phyloP scores from a whole-genome alignment of 306 rosid species.

The Medicago truncatula region MtrunA17r5.0-ANR NC_053044.1:48621001-48621500 shows the following conservation, averaged over 20 bases:
- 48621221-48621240: slow-evolving; percentile 45
- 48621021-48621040: slow-evolving; percentile 66
- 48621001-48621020: slow-evolving; percentile 40
- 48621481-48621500: not conserved
- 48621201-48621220: not conserved
- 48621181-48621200: not conserved
- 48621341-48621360: slow-evolving; percentile 85
- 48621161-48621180: slow-evolving; percentile 80
- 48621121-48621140: slow-evolving; percentile 97
- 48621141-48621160: slow-evolving; percentile 98
- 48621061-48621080: slow-evolving; percentile 52
- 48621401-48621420: slow-evolving; percentile 32
- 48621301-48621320: slow-evolving; percentile 92
- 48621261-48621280: slow-evolving; percentile 26
- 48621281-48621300: not conserved
- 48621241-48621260: slow-evolving; percentile 17
- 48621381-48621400: slow-evolving; percentile 51
- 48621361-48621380: slow-evolving; percentile 95
- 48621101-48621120: slow-evolving; percentile 88
- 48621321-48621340: slow-evolving; percentile 93
- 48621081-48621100: slow-evolving; percentile 58
- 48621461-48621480: not conserved
- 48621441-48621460: not conserved
- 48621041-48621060: slow-evolving; percentile 52
- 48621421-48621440: not conserved